Evolutionary conservation across 495 filamentous ascomycete genomes (phyloP).

Genomic region (Daldinia loculata): DNA sequence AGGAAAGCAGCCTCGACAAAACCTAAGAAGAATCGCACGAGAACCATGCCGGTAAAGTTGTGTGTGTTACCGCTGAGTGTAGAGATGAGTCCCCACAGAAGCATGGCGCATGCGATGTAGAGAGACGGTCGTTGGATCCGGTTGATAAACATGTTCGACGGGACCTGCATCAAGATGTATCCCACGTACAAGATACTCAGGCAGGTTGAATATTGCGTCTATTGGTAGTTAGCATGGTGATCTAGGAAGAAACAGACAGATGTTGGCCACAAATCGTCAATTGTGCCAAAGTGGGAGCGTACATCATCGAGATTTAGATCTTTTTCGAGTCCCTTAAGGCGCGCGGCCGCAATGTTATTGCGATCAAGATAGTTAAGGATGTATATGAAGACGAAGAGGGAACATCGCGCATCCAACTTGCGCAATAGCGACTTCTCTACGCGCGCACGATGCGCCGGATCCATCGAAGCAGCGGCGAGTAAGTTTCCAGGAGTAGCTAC

Average conservation of each 20-base stretch:
- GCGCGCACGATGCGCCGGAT: slow-evolving; percentile 45
- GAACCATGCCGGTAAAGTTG: slow-evolving; percentile 68
- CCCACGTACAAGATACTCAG: slow-evolving; percentile 57
- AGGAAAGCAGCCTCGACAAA: slow-evolving; percentile 63
- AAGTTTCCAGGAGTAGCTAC: background rate
- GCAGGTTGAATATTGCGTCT: slow-evolving; percentile 53
- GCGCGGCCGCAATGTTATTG: slow-evolving; percentile 60
- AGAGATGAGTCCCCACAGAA: slow-evolving; percentile 75
- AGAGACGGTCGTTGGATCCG: slow-evolving; percentile 51
- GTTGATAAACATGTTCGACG: slow-evolving; percentile 53
- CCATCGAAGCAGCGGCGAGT: slow-evolving; percentile 40
- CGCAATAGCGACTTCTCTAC: slow-evolving; percentile 54
- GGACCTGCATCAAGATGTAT: slow-evolving; percentile 65
- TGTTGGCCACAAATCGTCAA: background rate
- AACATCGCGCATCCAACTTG: slow-evolving; percentile 55
- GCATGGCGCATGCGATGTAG: slow-evolving; percentile 64
- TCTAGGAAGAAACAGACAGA: background rate
- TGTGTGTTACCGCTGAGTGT: slow-evolving; percentile 65
- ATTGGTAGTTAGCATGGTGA: slow-evolving; percentile 5
- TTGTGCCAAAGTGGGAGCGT: slow-evolving; percentile 1
- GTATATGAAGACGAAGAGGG: slow-evolving; percentile 63
- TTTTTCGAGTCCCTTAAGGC: slow-evolving; percentile 56
- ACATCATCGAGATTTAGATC: slow-evolving; percentile 46
- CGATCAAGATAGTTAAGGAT: slow-evolving; percentile 84
- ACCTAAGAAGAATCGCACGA: slow-evolving; percentile 73